A percentile compares a stretch with the other conserved stretches of the same genome.
These are phyloP conservation scores for Paramecium octaurelia DNA, from an alignment of 73 alveolate genomes.

Conservation along the genomic window DNA sequence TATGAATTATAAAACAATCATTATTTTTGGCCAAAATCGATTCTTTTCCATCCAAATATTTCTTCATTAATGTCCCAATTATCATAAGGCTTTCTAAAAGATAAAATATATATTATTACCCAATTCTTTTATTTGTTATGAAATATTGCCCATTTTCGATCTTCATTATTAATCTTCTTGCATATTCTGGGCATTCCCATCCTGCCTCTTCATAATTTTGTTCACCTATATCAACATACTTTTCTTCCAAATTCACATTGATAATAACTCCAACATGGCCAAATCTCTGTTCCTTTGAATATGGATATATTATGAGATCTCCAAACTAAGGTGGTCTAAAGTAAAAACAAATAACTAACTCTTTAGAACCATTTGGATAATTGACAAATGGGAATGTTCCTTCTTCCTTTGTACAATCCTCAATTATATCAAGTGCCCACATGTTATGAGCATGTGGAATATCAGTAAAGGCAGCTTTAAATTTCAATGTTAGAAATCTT, in stretches of 20 bases:
- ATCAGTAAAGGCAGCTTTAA: neutral
- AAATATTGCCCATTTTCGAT: neutral
- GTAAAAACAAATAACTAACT: neutral
- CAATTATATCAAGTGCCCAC: neutral
- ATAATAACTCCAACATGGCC: constrained; percentile 22
- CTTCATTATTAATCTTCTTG: neutral
- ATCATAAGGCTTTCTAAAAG: neutral
- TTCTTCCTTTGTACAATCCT: neutral
- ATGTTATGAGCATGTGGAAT: neutral
- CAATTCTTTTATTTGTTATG: neutral
- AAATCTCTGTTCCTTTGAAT: neutral
- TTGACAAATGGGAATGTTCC: constrained; percentile 8
- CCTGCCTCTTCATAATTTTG: constrained; percentile 41
- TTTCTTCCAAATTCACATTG: neutral
- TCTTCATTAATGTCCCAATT: constrained; percentile 1
- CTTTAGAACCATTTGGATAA: neutral
- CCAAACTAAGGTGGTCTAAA: constrained; percentile 19
- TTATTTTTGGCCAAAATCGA: neutral
- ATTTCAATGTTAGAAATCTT: neutral
- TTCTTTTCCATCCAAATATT: constrained; percentile 26
- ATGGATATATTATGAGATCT: neutral
- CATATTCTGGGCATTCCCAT: neutral
- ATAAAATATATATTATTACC: neutral
- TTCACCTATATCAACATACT: neutral
- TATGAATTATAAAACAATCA: neutral